Evolutionary conservation across 1,139 yeast genomes (phyloP).

Genomic region (Blastobotrys aristatus): DNA sequence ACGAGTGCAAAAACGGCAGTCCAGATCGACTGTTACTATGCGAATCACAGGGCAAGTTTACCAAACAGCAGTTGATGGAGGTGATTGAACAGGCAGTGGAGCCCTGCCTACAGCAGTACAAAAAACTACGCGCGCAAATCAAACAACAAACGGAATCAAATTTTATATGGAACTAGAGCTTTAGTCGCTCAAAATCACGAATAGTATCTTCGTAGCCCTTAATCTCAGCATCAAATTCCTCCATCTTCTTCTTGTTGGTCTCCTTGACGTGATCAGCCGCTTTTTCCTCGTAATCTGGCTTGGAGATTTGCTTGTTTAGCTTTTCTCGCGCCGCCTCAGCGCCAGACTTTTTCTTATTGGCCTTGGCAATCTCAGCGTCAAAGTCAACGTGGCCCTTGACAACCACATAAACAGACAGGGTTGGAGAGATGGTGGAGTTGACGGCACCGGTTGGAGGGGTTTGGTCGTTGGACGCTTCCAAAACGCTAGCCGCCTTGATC

Average conservation of each 20-base stretch:
- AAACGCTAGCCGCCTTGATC: constrained; percentile 79
- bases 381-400: constrained; percentile 94
- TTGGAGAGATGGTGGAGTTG: constrained; percentile 71
- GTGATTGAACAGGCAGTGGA: constrained; percentile 40
- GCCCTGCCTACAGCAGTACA: constrained; percentile 45
- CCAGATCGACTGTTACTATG: constrained; percentile 54
- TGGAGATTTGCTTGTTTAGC: constrained; percentile 57
- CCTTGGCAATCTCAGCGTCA: constrained; percentile 84
- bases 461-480: constrained; percentile 49
- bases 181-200: constrained; percentile 38
- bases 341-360: constrained; percentile 65
- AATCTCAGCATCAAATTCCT: constrained; percentile 74
- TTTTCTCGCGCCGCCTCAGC: constrained; percentile 44
- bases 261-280: constrained; percentile 81
- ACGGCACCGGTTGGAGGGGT: constrained; percentile 87
- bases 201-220: constrained; percentile 53
- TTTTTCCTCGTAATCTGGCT: constrained; percentile 80
- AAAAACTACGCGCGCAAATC: constrained; percentile 43
- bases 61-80: constrained; percentile 48
- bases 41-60: constrained; percentile 70
- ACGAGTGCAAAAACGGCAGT: constrained; percentile 48
- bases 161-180: constrained; percentile 49
- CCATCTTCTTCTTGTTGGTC: constrained; percentile 63
- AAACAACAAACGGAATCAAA: constrained; percentile 48
- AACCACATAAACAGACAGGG: constrained; percentile 78